phyloP scores from a whole-genome alignment of 495 filamentous ascomycete genomes.

The Poronia punctata region DNA sequence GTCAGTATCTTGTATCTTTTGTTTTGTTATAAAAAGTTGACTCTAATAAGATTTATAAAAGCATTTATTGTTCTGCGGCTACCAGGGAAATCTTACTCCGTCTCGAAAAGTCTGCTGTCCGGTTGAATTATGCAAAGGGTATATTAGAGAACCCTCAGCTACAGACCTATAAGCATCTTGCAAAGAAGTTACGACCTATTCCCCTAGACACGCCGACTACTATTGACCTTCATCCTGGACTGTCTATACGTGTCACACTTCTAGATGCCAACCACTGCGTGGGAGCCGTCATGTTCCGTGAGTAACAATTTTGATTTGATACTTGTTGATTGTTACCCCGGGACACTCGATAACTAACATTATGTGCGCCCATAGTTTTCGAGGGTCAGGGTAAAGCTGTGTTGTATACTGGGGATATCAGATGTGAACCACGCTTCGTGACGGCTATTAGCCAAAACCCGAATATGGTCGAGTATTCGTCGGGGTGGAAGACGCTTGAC shows the following conservation, averaged over 20 bases:
- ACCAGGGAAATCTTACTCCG: slow-evolving; percentile 73
- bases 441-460: slow-evolving; percentile 60
- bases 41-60: slow-evolving; percentile 16
- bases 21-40: not conserved
- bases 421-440: slow-evolving; percentile 57
- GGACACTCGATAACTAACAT: not conserved
- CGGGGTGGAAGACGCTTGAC: slow-evolving; percentile 59
- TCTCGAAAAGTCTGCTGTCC: slow-evolving; percentile 68
- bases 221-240: slow-evolving; percentile 64
- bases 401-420: slow-evolving; percentile 89
- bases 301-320: not conserved
- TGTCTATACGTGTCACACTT: slow-evolving; percentile 69
- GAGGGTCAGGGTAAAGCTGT: slow-evolving; percentile 69
- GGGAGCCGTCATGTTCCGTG: slow-evolving; percentile 84
- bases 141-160: slow-evolving; percentile 60
- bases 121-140: slow-evolving; percentile 71
- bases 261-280: slow-evolving; percentile 90
- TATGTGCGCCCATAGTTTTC: slow-evolving; percentile 55
- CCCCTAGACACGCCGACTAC: slow-evolving; percentile 75
- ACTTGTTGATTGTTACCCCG: not conserved
- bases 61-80: slow-evolving; percentile 80
- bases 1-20: slow-evolving; percentile 25
- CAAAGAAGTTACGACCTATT: slow-evolving; percentile 70
- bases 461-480: slow-evolving; percentile 64
- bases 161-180: slow-evolving; percentile 67